phyloP scores from a whole-genome alignment of 768 basidiomycete species.

The Ramaria rubella region DNA sequence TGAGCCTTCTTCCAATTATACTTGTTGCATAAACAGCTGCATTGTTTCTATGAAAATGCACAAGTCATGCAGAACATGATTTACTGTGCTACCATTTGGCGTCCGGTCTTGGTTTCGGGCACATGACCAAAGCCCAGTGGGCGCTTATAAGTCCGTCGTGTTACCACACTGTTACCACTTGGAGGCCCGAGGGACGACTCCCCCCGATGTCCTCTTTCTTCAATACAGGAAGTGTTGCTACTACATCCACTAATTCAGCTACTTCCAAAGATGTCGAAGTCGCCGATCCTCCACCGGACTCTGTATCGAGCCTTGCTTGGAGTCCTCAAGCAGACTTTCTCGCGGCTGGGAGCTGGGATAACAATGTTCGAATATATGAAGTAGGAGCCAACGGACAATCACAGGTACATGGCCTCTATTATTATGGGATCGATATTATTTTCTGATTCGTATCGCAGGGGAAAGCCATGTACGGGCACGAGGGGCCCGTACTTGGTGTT shows the following conservation, averaged over 20 bases:
- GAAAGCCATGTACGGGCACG: slow-evolving; percentile 36
- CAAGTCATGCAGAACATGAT: too few relatives aligned
- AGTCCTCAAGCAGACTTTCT: slow-evolving; percentile 38
- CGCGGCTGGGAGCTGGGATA: slow-evolving; percentile 42
- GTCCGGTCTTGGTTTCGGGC: too few relatives aligned
- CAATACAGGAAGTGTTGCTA: slow-evolving; percentile 1
- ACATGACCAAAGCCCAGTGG: too few relatives aligned
- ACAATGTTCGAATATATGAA: slow-evolving; percentile 39
- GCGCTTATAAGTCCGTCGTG: too few relatives aligned
- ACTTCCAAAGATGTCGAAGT: slow-evolving; percentile 30
- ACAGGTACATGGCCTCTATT: slow-evolving; percentile 16
- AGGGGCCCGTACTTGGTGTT: slow-evolving; percentile 38
- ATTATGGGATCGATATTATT: slow-evolving; percentile 30
- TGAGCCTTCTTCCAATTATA: too few relatives aligned
- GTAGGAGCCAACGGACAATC: slow-evolving; percentile 30
- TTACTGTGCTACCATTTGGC: too few relatives aligned
- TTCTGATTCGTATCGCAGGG: slow-evolving; percentile 30
- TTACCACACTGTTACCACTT: too few relatives aligned
- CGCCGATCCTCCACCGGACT: slow-evolving; percentile 35
- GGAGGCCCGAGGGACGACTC: too few relatives aligned
- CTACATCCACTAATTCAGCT: background rate
- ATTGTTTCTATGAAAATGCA: too few relatives aligned
- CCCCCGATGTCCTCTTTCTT: slow-evolving; percentile 13
- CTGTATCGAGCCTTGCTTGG: slow-evolving; percentile 36
- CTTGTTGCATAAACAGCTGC: too few relatives aligned